Base-by-base conservation (phyloP, 73 alveolate species). In the Paramecium biaurelia region DNA sequence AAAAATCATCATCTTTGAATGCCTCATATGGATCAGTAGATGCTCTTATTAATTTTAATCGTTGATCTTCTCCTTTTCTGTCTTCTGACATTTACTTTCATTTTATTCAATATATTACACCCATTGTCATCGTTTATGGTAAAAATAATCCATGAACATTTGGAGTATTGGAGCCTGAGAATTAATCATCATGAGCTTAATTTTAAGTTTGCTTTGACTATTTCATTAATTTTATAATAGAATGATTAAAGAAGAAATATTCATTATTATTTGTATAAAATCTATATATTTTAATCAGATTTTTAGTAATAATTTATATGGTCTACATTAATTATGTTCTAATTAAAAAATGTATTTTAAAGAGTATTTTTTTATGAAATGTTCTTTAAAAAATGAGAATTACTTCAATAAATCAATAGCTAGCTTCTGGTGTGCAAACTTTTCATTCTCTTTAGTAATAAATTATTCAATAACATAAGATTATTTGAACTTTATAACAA, bases 321-420 rank as follows among this genome's bases (percentile, higher is more conserved):
- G 34, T 53, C 68, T 53, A 53, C 68, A n/a, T 53, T 34, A 0
- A 0, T 6, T 0, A 5, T 21, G 2, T 18, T 53, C 41, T 41
- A 38, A 12, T 76, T 14, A 82, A 96, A 93, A 49, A 86, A 93
- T 21, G 96, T 94, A 89, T 97, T 98, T 45, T 93, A 38, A 53
- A 96, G 28, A 2, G 98, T 98, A 47, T 97, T 95, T 97, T 95
- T 49, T 79, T 74, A 1, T 98, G 95, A 4, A 96, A 92, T 24
- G 95, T 95, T 86, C 99, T 93, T 21, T 85, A 98, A 67, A 95
- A 95, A 63, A 28, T 89, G 49, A 97, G 93, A 97, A 92, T 92
- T 97, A 82, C 35, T 93, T 57, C 12, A 96, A 89, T 68, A 96
- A 85, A 82, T 97, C 99, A 4, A 96, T 82, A 18, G 98, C 98